A percentile compares a stretch with the other conserved stretches of the same genome.
Conservation (phyloP, 139 green algal species). For the Ettlia oleoabundans region DNA sequence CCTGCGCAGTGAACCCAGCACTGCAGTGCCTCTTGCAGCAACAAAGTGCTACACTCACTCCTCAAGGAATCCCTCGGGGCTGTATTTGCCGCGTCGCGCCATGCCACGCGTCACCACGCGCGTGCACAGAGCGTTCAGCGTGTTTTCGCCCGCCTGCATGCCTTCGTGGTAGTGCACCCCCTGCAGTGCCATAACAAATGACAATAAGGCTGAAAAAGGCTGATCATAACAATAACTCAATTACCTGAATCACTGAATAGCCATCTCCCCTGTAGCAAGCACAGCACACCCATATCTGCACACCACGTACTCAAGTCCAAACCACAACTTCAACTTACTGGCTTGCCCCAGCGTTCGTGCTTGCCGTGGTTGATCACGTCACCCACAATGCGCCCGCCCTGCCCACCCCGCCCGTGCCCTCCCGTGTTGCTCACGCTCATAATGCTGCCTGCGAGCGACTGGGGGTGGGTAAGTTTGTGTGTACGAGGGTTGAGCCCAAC, state of each 20-base stretch:
- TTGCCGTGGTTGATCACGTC: slow-evolving; percentile 36
- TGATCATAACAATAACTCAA: no score
- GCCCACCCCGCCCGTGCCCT: slow-evolving; percentile 22
- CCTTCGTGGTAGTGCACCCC: slow-evolving; percentile 34
- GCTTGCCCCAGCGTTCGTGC: slow-evolving; percentile 27
- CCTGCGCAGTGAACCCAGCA: no score
- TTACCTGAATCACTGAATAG: no score
- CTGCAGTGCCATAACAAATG: neutral
- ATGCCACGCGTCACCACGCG: slow-evolving; percentile 25
- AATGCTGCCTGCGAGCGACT: slow-evolving; percentile 12
- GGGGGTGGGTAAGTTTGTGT: neutral
- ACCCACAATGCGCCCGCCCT: slow-evolving; percentile 20
- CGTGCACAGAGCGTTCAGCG: slow-evolving; percentile 24
- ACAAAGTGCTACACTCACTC: neutral
- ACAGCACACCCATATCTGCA: neutral
- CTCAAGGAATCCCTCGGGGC: slow-evolving; percentile 11
- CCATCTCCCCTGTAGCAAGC: neutral
- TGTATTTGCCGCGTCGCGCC: slow-evolving; percentile 17
- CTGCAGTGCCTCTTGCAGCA: neutral
- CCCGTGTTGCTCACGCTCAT: slow-evolving; percentile 32
- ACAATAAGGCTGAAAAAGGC: no score
- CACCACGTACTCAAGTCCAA: neutral
- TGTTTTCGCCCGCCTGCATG: slow-evolving; percentile 32
- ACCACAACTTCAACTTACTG: neutral
- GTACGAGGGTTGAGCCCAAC: no score